These are phyloP conservation scores for Umbilicus rupestris DNA, from an alignment of 164 flowering plant species.

Conservation along the genomic window DNA sequence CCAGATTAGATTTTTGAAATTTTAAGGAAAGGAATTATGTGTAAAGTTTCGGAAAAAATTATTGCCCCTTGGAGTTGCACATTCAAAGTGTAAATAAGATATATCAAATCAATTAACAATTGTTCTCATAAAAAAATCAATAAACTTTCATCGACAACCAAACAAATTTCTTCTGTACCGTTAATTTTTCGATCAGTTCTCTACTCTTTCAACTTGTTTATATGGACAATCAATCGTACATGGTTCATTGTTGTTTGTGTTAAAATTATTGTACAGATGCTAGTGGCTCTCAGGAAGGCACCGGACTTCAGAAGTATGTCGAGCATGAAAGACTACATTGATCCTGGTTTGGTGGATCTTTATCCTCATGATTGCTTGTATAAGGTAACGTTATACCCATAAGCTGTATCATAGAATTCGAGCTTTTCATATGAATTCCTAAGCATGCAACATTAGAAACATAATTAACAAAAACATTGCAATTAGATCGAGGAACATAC, in stretches of 20 bases:
- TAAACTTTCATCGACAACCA: not conserved
- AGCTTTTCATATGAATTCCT: not conserved
- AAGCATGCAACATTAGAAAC: too few species aligned
- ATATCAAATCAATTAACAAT: too few species aligned
- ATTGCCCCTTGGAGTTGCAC: not conserved
- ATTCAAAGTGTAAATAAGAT: too few species aligned
- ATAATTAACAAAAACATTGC: too few species aligned
- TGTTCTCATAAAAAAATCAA: too few species aligned
- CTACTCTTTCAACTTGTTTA: too few species aligned
- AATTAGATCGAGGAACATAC: too few species aligned
- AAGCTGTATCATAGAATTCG: not conserved
- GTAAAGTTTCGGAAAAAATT: not conserved
- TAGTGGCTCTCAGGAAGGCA: conserved; percentile 58
- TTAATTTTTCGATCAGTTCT: not conserved
- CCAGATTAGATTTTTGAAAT: not conserved
- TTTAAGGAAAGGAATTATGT: not conserved
- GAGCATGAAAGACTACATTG: conserved; percentile 69
- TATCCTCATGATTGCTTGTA: conserved; percentile 87
- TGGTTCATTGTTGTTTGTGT: not conserved
- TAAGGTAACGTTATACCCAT: conserved; percentile 39
- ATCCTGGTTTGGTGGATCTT: conserved; percentile 76
- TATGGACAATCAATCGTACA: not conserved
- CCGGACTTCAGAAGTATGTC: conserved; percentile 69
- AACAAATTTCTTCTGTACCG: not conserved
- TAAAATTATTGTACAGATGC: conserved; percentile 47